Evolutionary conservation across 129 eudicot species (phyloP).

Genomic region (Escallonia herrerae): DNA sequence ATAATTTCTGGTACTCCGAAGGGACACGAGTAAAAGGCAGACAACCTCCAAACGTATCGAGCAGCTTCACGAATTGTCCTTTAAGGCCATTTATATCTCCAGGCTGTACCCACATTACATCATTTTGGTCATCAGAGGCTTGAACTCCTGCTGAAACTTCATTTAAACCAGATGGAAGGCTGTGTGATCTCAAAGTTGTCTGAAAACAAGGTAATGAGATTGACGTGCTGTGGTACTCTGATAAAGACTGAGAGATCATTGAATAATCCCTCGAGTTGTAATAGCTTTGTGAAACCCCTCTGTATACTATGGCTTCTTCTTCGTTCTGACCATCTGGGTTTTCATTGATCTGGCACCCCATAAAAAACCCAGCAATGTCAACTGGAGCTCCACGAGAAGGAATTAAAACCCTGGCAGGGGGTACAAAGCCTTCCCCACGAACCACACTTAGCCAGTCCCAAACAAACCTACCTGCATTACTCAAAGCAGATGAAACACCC

Average conservation of each 20-base stretch:
- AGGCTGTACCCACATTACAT: constrained; percentile 73
- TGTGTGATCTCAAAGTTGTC: constrained; percentile 37
- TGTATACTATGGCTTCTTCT: constrained; percentile 79
- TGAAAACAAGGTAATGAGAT: constrained; percentile 23
- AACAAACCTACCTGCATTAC: constrained; percentile 84
- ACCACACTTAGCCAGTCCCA: constrained; percentile 98
- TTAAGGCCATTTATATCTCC: constrained; percentile 81
- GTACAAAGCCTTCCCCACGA: constrained; percentile 90
- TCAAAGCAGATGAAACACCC: constrained; percentile 80
- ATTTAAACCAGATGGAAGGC: constrained; percentile 43
- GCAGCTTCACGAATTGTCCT: constrained; percentile 69
- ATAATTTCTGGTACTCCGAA: constrained; percentile 71
- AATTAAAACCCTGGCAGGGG: constrained; percentile 32
- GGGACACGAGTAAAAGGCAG: constrained; percentile 63
- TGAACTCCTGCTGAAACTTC: constrained; percentile 34
- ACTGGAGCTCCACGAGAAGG: constrained; percentile 30
- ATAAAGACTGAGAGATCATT: constrained; percentile 33
- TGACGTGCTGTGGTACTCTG: constrained; percentile 39
- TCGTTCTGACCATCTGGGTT: constrained; percentile 51
- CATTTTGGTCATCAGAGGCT: constrained; percentile 34
- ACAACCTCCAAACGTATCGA: constrained; percentile 60
- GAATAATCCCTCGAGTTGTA: constrained; percentile 44
- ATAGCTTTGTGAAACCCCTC: constrained; percentile 59
- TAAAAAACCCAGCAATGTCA: constrained; percentile 30
- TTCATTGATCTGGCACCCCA: constrained; percentile 47